A percentile compares a stretch with the other conserved stretches of the same genome.
Evolutionary conservation across 306 rosid genomes (phyloP).

Genomic region (Parietaria judaica): DNA sequence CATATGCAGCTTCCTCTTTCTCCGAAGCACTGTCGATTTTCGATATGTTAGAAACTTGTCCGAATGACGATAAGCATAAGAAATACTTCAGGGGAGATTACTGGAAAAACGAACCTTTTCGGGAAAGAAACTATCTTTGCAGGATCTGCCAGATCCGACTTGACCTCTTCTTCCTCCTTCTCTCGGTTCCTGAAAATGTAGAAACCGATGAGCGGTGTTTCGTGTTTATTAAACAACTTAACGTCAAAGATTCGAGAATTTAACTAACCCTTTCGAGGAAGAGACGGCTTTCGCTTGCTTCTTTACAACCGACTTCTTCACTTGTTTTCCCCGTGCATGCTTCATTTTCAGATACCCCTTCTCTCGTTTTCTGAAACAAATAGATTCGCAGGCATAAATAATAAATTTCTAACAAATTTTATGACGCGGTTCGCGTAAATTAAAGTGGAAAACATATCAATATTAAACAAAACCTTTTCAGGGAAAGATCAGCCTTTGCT

Average conservation of each 20-base stretch:
- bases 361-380: conserved; percentile 21
- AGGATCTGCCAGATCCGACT: neutral
- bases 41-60: too few relatives aligned
- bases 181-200: neutral
- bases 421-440: neutral
- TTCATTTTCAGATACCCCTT: neutral
- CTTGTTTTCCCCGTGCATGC: conserved; percentile 1
- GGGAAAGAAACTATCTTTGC: neutral
- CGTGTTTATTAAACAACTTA: neutral
- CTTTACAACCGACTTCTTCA: neutral
- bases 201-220: neutral
- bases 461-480: neutral
- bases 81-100: neutral
- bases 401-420: neutral
- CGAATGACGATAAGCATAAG: too few relatives aligned
- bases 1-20: neutral
- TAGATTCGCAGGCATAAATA: conserved; percentile 3
- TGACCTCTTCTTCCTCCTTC: neutral
- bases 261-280: conserved; percentile 25
- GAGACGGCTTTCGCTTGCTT: conserved; percentile 9
- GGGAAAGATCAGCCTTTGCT: neutral
- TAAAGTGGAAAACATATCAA: neutral
- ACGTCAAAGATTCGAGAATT: neutral
- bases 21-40: too few relatives aligned
- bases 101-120: neutral